Conservation (phyloP, 2,329 filamentous ascomycete species). For the Apiospora aurea region DNA sequence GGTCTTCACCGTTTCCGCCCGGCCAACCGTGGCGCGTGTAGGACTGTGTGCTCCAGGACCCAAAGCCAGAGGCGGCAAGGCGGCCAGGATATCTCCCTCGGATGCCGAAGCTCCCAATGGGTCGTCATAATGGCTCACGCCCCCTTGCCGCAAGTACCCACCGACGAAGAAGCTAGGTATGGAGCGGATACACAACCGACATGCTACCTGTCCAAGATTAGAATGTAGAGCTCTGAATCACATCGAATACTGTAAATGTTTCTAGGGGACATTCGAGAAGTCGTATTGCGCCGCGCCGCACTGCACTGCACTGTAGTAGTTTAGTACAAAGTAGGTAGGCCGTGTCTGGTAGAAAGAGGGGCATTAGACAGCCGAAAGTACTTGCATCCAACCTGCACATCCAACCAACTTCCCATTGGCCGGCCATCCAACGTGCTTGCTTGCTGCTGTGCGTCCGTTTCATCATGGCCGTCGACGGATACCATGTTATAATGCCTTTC, state of each 20-base stretch:
- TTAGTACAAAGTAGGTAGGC: not conserved
- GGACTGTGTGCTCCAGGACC: not conserved
- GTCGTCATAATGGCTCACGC: not conserved
- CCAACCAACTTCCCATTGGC: not conserved
- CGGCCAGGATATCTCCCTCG: conserved; percentile 8
- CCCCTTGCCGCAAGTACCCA: conserved; percentile 11
- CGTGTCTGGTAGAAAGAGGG: not conserved
- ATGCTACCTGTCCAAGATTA: conserved; percentile 17
- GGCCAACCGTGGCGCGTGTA: not conserved
- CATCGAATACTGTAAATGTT: not conserved
- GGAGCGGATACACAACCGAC: not conserved
- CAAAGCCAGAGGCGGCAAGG: not conserved
- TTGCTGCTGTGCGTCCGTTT: conserved; percentile 4
- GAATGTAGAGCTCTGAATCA: not conserved
- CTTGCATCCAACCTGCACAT: not conserved
- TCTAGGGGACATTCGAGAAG: conserved; percentile 2
- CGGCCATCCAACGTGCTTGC: not conserved
- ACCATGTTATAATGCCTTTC: conserved; percentile 7
- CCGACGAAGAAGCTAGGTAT: not conserved
- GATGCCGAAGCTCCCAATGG: not conserved
- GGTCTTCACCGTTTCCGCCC: not conserved
- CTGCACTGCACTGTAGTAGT: not conserved
- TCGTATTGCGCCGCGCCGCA: not conserved
- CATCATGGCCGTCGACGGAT: conserved; percentile 1
- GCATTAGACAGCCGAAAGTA: not conserved